Evolutionary conservation across 768 basidiomycete genomes (phyloP).

Genomic region (Crassisporium funariophilum): DNA sequence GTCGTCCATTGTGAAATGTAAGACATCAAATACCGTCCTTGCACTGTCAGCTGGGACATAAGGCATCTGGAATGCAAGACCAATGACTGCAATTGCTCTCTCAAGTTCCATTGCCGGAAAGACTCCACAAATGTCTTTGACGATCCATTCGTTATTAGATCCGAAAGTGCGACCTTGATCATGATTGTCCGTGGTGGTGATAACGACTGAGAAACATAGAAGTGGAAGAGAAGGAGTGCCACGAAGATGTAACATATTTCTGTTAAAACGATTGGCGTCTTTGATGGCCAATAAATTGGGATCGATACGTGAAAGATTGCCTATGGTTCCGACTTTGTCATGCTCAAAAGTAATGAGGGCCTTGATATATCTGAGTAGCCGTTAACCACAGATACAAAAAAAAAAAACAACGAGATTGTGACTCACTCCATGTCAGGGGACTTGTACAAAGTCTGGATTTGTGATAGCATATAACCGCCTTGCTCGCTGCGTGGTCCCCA

Average conservation of each 20-base stretch:
- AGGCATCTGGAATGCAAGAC: not conserved
- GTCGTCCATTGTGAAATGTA: not conserved
- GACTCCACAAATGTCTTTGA: not conserved
- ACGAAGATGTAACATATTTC: not conserved
- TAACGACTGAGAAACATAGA: not conserved
- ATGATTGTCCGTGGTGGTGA: not conserved
- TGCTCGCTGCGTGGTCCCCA: not conserved
- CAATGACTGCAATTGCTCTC: not conserved
- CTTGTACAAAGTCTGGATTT: not conserved
- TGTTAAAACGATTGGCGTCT: not conserved
- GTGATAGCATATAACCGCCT: not conserved
- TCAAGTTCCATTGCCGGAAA: not conserved
- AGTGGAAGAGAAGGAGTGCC: not conserved
- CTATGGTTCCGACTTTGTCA: not conserved
- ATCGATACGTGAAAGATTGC: not conserved
- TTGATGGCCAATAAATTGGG: not conserved
- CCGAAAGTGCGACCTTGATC: not conserved
- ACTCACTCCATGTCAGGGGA: not conserved
- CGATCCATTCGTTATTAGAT: not conserved
- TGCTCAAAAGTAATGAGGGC: not conserved
- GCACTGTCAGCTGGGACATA: not conserved
- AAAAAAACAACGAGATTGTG: not conserved
- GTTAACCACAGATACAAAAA: not conserved
- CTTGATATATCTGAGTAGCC: not conserved
- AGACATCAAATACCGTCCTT: not conserved